Evolutionary conservation across 371 early-diverging fungal species (phyloP), one percentile per base, ranked within the genome.

Genomic region (Batkoa obscura): DNA sequence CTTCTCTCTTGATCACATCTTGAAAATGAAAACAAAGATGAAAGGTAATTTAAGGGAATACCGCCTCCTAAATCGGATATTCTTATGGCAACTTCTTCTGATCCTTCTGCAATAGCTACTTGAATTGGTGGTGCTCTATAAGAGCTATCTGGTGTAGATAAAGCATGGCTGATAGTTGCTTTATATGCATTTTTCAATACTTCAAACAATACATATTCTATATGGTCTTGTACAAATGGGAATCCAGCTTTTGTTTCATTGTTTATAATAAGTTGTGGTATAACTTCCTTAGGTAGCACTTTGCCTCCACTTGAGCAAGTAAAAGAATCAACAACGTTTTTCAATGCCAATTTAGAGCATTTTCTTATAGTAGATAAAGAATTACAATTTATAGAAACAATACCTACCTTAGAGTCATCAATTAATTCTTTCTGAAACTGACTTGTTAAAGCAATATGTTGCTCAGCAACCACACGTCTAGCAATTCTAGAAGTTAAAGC

Each of bases 191-290:
- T 95, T 60, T 85, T 85, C 56, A 95, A 61, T 52, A 95, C 68
- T 69, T 94, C 96, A 59, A 83, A 90, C n/a, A 95, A 57, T 42
- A 94, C 85, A 64, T 91, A 90, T 65, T 92, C 90, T 55, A 94
- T 75, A 61, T 95, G 93, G 57, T 90, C 94, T 1, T 90, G 89
- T 36, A 88, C 81, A 64, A 82, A 88, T 58, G 79, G 75, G 59
- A 83, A 79, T 30, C 68, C 66, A 1, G 79, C 76, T 39, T 73
- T 70, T 1, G 68, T 61, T 59, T 72, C 70, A 3, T 85, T 84
- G 58, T 84, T 80, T 34, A 86, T 61, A 1, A 74, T 46, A 3
- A 88, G 72, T 48, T 62, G 55, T 30, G 71, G 69, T n/a, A 59
- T 60, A 43, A 67, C 42, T 8, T 32, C 55, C 33, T 62, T 43